These are phyloP conservation scores for Psilocybe cyanescens DNA, from an alignment of 768 basidiomycete species.

Conservation along the genomic window DNA sequence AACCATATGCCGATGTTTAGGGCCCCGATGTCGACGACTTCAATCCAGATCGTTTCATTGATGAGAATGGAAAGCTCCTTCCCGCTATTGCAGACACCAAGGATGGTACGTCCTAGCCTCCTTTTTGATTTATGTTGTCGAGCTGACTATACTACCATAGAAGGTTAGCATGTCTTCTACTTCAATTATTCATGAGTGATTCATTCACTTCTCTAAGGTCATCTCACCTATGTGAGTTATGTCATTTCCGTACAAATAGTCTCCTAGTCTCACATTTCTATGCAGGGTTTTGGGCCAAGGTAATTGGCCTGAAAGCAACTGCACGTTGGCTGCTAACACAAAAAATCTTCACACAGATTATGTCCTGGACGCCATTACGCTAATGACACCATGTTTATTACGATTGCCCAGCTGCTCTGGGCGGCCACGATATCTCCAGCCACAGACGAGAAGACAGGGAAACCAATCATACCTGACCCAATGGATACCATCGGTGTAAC, in stretches of 20 bases:
- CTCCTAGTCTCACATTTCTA: too few species aligned
- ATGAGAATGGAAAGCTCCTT: neutral
- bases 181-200: neutral
- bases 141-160: too few species aligned
- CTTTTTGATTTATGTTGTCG: neutral
- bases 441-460: too few species aligned
- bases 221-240: neutral
- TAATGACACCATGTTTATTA: neutral
- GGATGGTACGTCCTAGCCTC: neutral
- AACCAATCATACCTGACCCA: too few species aligned
- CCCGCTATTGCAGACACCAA: neutral
- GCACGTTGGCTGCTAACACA: neutral
- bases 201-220: neutral
- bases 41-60: conserved; percentile 5
- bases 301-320: too few species aligned
- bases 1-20: neutral
- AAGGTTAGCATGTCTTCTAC: too few species aligned
- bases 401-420: neutral
- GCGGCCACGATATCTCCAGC: neutral
- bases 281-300: too few species aligned
- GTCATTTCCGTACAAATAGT: neutral
- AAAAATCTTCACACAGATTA: neutral
- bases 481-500: too few species aligned
- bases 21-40: conserved; percentile 1
- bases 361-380: conserved; percentile 1